Percentiles rank a stretch among this genome's conserved stretches.
phyloP scores from a whole-genome alignment of 2,329 filamentous ascomycete genomes.

The Clathrospora elynae region DNA sequence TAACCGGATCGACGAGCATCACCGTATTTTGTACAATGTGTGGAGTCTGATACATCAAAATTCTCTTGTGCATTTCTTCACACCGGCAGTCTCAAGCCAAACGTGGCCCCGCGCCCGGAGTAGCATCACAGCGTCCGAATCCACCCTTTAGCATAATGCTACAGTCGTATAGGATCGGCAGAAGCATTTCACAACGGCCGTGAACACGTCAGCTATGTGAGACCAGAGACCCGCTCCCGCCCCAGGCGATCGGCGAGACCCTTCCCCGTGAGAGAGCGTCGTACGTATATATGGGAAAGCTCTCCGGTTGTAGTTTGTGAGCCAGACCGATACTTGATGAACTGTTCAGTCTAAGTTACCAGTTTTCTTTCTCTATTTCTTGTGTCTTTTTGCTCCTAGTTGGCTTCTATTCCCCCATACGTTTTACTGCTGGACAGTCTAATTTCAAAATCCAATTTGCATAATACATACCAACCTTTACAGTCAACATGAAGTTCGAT shows the following conservation, averaged over 20 bases:
- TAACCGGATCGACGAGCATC: too few relatives aligned
- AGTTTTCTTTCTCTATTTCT: constrained; percentile 17
- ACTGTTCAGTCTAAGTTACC: constrained; percentile 8
- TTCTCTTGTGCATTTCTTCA: too few relatives aligned
- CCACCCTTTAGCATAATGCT: constrained; percentile 18
- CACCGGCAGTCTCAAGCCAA: constrained; percentile 32
- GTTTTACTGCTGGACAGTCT: constrained; percentile 36
- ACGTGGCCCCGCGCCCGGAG: constrained; percentile 22
- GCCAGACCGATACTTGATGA: constrained; percentile 17
- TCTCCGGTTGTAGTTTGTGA: constrained; percentile 1
- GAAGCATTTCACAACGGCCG: neutral
- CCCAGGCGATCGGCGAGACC: constrained; percentile 4
- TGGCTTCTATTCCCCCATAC: constrained; percentile 21
- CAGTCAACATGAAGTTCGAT: constrained; percentile 37
- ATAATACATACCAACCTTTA: constrained; percentile 3
- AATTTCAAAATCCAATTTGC: constrained; percentile 7
- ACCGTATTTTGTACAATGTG: too few relatives aligned
- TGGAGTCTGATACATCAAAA: too few relatives aligned
- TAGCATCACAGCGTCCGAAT: constrained; percentile 27
- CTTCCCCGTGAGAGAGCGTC: neutral
- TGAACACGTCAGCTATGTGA: constrained; percentile 16
- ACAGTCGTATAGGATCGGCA: constrained; percentile 10
- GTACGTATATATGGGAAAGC: constrained; percentile 18
- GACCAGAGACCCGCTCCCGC: constrained; percentile 6
- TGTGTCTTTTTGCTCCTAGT: constrained; percentile 33